Evolutionary conservation across 176 grass and related monocot genomes (phyloP).

Genomic region (Puccinellia tenuiflora): DNA sequence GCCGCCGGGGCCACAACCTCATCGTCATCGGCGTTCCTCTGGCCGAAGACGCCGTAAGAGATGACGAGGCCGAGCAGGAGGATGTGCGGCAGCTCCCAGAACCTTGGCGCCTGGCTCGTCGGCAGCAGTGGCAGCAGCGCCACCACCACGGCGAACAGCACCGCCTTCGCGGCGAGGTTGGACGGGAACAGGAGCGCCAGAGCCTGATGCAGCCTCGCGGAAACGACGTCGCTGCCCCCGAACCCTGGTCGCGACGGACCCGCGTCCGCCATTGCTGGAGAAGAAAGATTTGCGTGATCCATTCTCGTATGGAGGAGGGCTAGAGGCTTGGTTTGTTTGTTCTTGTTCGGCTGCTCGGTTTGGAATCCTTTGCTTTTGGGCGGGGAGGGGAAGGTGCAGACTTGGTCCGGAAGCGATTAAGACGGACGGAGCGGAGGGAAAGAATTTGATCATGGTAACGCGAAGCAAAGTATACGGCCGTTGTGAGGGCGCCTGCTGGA

Average conservation of each 20-base stretch:
- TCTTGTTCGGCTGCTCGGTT: no score
- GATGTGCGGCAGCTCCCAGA: conserved; percentile 75
- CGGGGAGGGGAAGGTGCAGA: conserved; percentile 35
- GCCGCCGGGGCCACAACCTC: not conserved
- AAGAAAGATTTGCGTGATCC: conserved; percentile 3
- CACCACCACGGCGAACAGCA: conserved; percentile 50
- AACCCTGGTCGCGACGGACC: not conserved
- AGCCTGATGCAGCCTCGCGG: conserved; percentile 12
- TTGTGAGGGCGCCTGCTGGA: no score
- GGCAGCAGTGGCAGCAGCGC: conserved; percentile 58
- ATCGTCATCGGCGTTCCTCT: conserved; percentile 46
- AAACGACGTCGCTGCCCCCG: not conserved
- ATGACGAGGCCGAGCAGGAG: conserved; percentile 72
- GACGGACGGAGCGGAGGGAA: conserved; percentile 16
- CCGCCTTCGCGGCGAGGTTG: conserved; percentile 46
- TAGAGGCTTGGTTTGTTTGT: no score
- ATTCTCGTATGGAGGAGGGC: no score
- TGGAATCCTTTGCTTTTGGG: conserved; percentile 43
- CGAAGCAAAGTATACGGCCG: conserved; percentile 18
- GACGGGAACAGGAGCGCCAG: conserved; percentile 39
- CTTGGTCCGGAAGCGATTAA: conserved; percentile 39
- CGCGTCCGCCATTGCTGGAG: conserved; percentile 19
- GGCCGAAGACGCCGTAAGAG: conserved; percentile 71
- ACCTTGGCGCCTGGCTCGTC: conserved; percentile 35
- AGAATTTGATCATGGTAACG: conserved; percentile 35